Evolutionary conservation across 1,284 basidiomycete species (phyloP).

Genomic region (Rhodotorula mucilaginosa): DNA sequence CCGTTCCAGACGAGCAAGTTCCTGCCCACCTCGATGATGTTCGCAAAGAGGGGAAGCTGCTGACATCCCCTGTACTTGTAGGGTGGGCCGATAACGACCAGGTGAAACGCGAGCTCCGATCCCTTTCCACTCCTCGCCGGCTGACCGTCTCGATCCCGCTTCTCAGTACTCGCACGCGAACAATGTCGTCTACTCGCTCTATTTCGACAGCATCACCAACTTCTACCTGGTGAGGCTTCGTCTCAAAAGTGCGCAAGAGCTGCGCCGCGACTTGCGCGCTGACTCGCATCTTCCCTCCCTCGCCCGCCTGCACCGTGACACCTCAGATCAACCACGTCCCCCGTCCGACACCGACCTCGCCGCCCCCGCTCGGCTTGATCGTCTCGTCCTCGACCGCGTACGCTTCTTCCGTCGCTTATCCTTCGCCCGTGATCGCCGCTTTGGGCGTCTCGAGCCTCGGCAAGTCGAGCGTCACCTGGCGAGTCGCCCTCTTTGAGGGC

Average conservation of each 20-base stretch:
- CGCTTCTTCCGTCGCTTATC: constrained; percentile 22
- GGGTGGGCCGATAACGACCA: constrained; percentile 30
- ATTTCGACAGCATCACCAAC: constrained; percentile 40
- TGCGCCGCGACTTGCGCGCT: background rate
- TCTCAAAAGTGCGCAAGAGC: background rate
- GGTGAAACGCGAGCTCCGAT: background rate
- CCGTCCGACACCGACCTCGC: background rate
- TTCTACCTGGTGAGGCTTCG: constrained; percentile 24
- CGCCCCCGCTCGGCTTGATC: constrained; percentile 17
- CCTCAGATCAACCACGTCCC: constrained; percentile 4
- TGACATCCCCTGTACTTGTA: background rate
- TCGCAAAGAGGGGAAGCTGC: background rate
- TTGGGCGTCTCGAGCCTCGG: constrained; percentile 9
- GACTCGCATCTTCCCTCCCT: background rate
- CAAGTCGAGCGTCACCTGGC: constrained; percentile 18
- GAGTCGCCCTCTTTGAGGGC: constrained; percentile 21
- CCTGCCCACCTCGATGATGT: background rate
- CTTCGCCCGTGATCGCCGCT: constrained; percentile 24
- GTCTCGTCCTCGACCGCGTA: constrained; percentile 15
- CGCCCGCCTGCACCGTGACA: background rate
- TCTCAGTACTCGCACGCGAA: constrained; percentile 30
- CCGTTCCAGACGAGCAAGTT: constrained; percentile 19
- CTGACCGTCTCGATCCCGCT: background rate
- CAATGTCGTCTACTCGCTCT: constrained; percentile 17
- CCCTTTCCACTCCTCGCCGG: too few relatives aligned